Conservation (phyloP, 306 rosid genomes). For the Alnus rubra region DNA sequence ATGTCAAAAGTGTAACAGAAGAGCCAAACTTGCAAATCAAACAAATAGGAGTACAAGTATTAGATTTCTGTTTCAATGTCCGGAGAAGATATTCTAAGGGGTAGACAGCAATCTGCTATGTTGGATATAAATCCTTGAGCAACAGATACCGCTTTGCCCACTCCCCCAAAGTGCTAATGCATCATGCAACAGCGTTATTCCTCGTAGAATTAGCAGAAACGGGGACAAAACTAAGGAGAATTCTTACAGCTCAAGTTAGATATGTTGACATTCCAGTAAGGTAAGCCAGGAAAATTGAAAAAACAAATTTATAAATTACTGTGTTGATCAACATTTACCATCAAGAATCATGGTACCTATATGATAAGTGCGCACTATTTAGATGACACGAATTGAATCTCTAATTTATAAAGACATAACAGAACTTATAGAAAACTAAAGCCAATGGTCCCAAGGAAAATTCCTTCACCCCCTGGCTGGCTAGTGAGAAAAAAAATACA, state of each 20-base stretch:
- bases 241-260: not conserved
- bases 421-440: not conserved
- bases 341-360: not conserved
- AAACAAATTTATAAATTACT: not conserved
- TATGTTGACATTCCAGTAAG: too few species aligned
- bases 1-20: slow-evolving; percentile 36
- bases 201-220: too few species aligned
- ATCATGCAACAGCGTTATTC: not conserved
- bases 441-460: not conserved
- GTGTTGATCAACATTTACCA: not conserved
- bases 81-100: slow-evolving; percentile 32
- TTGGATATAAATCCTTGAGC: slow-evolving; percentile 14
- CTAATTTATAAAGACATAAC: not conserved
- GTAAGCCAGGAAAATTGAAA: not conserved
- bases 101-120: slow-evolving; percentile 22
- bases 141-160: slow-evolving; percentile 36
- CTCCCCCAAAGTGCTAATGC: slow-evolving; percentile 25
- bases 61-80: slow-evolving; percentile 42
- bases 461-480: not conserved
- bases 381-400: not conserved
- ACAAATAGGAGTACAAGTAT: slow-evolving; percentile 42
- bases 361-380: not conserved
- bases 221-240: too few species aligned
- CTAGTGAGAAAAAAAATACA: not conserved
- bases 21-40: slow-evolving; percentile 69